Evolutionary conservation across 1,284 basidiomycete species (phyloP).

Genomic region (Cutaneotrichosporon dermatis): DNA sequence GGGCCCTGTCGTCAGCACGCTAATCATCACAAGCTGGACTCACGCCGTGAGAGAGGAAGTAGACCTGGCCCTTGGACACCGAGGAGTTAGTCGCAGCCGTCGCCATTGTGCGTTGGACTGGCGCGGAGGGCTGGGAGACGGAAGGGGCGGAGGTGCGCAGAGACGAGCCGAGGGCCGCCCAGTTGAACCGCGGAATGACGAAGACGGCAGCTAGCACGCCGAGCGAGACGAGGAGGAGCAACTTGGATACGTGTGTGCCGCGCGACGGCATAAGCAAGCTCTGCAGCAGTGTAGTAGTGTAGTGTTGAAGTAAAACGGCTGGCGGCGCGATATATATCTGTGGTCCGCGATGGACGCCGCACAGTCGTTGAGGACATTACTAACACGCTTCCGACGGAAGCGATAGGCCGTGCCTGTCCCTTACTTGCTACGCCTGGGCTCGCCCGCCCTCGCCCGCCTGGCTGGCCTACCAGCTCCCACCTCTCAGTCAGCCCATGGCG

Average conservation of each 20-base stretch:
- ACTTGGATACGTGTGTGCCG: background rate
- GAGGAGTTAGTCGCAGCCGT: background rate
- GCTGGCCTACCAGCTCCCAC: too few relatives aligned
- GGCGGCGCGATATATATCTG: too few relatives aligned
- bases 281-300: too few relatives aligned
- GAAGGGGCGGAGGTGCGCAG: background rate
- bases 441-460: too few relatives aligned
- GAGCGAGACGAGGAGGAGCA: slow-evolving; percentile 4
- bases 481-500: too few relatives aligned
- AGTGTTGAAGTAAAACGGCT: too few relatives aligned
- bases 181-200: slow-evolving; percentile 1
- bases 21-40: slow-evolving; percentile 3
- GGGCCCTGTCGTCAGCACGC: slow-evolving; percentile 38
- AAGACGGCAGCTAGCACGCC: slow-evolving; percentile 10
- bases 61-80: slow-evolving; percentile 30
- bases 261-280: too few relatives aligned
- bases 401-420: too few relatives aligned
- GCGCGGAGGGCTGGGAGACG: background rate
- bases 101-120: slow-evolving; percentile 6
- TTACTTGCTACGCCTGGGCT: too few relatives aligned
- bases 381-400: too few relatives aligned
- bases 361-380: too few relatives aligned
- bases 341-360: too few relatives aligned
- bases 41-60: slow-evolving; percentile 46
- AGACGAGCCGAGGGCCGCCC: slow-evolving; percentile 1